Evolutionary conservation across 106 monocot species (phyloP).

Genomic region (Dioscorea alata): DNA sequence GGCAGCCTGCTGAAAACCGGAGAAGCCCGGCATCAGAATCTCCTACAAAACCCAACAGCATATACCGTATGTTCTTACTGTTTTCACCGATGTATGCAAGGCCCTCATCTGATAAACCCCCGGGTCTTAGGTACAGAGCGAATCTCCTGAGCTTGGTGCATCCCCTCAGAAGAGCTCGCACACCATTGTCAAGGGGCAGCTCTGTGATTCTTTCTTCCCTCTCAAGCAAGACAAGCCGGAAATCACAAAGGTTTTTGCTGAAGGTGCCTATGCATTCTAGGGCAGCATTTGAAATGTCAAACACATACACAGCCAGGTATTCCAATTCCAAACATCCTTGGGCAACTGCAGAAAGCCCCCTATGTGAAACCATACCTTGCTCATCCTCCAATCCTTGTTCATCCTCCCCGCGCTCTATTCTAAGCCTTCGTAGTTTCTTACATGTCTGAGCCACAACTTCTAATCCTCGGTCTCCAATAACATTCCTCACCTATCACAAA

Average conservation of each 20-base stretch:
- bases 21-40: constrained; percentile 64
- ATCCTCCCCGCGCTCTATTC: constrained; percentile 87
- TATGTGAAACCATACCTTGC: constrained; percentile 80
- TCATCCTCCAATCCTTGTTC: constrained; percentile 84
- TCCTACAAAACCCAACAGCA: constrained; percentile 75
- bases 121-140: constrained; percentile 75
- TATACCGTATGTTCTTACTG: constrained; percentile 60
- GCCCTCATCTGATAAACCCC: constrained; percentile 69
- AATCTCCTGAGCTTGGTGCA: constrained; percentile 77
- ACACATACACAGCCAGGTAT: constrained; percentile 82
- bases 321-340: constrained; percentile 71
- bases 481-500: constrained; percentile 60
- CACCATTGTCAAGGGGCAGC: constrained; percentile 80
- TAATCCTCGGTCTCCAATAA: constrained; percentile 81
- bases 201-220: constrained; percentile 59
- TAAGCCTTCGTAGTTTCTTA: constrained; percentile 59
- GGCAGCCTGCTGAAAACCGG: constrained; percentile 61
- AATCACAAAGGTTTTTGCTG: constrained; percentile 67
- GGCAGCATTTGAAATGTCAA: constrained; percentile 73
- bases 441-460: constrained; percentile 71
- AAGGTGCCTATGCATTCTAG: constrained; percentile 56
- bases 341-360: constrained; percentile 59
- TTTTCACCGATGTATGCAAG: constrained; percentile 60
- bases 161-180: constrained; percentile 62
- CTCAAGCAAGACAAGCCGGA: constrained; percentile 74